Conservation (phyloP, 164 flowering plant genomes). For the Akebia trifoliata region DNA sequence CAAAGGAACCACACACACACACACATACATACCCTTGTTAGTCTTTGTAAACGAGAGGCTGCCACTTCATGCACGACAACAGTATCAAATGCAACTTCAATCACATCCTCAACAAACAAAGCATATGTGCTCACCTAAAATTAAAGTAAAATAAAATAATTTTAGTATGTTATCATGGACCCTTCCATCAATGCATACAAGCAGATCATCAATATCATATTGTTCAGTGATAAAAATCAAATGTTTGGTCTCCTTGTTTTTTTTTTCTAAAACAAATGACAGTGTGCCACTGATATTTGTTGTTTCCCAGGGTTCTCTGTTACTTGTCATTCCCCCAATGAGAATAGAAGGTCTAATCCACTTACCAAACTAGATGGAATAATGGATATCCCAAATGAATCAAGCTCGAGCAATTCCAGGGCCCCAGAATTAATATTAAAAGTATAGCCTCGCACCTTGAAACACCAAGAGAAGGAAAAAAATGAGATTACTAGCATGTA, state of each 20-base stretch:
- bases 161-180: not conserved
- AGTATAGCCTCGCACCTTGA: slow-evolving; percentile 71
- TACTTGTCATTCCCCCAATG: not conserved
- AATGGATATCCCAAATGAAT: slow-evolving; percentile 77
- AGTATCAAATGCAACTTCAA: slow-evolving; percentile 63
- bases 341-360: not conserved
- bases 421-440: slow-evolving; percentile 68
- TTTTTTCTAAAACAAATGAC: not conserved
- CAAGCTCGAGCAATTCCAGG: slow-evolving; percentile 71
- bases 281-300: not conserved
- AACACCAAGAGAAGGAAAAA: slow-evolving; percentile 3
- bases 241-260: not conserved
- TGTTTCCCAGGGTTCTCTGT: not conserved
- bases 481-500: not conserved
- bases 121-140: slow-evolving; percentile 77
- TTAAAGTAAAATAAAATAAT: not conserved
- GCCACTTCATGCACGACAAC: slow-evolving; percentile 78
- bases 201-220: no score
- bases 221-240: no score
- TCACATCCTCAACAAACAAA: slow-evolving; percentile 71
- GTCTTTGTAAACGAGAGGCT: slow-evolving; percentile 63
- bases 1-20: not conserved
- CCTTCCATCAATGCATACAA: not conserved
- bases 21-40: slow-evolving; percentile 54
- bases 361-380: slow-evolving; percentile 82